Base-by-base conservation (phyloP, 495 filamentous ascomycete genomes). In the Penicillium soppii region DNA sequence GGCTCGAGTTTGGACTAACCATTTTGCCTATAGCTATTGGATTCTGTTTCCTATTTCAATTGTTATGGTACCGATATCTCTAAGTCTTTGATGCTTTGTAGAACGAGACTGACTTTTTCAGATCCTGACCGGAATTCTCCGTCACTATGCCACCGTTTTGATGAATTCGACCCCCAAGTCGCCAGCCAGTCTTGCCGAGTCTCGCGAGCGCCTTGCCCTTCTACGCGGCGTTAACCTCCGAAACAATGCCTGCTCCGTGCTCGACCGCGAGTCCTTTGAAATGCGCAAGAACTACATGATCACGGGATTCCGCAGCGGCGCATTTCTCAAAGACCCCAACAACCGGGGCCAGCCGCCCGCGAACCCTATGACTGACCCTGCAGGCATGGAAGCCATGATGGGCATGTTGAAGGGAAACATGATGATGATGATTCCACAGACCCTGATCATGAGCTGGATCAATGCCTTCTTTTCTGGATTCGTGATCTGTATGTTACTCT, bases 381-480 rank as follows among this genome's bases (percentile, higher is more conserved):
- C 85, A 42, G 91, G 89, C 41, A 98, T 97, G 95, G 95, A 97
- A 64, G 91, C 89, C 49, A 97, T 97, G 92, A 97, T 97, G 94
- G 92, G 92, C 49, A 95, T 95, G 91, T 89, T 97, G 84, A 98
- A 97, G 83, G 91, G 91, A 43, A 96, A 98, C 62, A 96, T 98
- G 90, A 91, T 92, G 57, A 97, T 96, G 94, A 97, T 98, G 80
- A 90, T 98, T 33, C 95, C 94, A 39, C 95, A 98, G 68, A 97
- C 92, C 4, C 70, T 97, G 69, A 97, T 97, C 56, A 98, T 98
- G 94, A 90, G 94, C 45, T 98, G 94, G 94, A 97, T 98, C 61
- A 98, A 97, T 76, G 91, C 94, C 0, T 97, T 97, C 68, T 98
- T 98, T 62, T 91, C 88, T 35, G 94, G 94, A 17, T 98, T 95